These are phyloP conservation scores for Acer campestre DNA, from an alignment of 345 rosid species.

Conservation along the genomic window DNA sequence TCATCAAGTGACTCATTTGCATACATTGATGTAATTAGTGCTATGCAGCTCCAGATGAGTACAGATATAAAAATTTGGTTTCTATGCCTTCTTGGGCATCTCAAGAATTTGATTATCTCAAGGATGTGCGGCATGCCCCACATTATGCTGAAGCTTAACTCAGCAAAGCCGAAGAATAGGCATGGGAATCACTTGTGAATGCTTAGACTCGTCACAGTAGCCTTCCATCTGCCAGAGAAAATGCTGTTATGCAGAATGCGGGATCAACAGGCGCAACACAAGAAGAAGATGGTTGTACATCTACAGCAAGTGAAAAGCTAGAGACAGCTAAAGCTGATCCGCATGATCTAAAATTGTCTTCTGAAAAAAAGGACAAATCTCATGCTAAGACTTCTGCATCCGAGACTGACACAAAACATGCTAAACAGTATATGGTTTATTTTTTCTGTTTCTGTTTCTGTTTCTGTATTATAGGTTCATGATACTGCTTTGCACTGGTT, in stretches of 20 bases:
- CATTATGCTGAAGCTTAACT: slow-evolving; percentile 47
- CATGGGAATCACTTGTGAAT: slow-evolving; percentile 52
- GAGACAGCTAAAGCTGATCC: slow-evolving; percentile 51
- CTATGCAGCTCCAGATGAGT: slow-evolving; percentile 66
- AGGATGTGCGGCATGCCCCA: slow-evolving; percentile 50
- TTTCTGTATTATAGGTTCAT: not conserved
- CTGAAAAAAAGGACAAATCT: slow-evolving; percentile 54
- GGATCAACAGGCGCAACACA: slow-evolving; percentile 50
- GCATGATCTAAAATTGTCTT: slow-evolving; percentile 53
- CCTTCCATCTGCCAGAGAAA: slow-evolving; percentile 57
- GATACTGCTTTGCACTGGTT: not conserved
- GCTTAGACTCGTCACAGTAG: slow-evolving; percentile 42
- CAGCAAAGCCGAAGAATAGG: slow-evolving; percentile 53
- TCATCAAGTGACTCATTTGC: slow-evolving; percentile 98
- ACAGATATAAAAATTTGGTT: slow-evolving; percentile 42
- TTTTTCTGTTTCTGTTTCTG: slow-evolving; percentile 9
- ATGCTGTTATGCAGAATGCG: slow-evolving; percentile 44
- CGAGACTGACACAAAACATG: slow-evolving; percentile 71
- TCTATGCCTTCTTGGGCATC: slow-evolving; percentile 60
- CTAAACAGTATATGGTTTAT: slow-evolving; percentile 80
- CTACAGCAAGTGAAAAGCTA: slow-evolving; percentile 52
- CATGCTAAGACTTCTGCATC: slow-evolving; percentile 46
- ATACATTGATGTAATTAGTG: slow-evolving; percentile 65
- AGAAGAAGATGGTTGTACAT: slow-evolving; percentile 51
- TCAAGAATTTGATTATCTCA: slow-evolving; percentile 63